Conservation (phyloP, 2,329 filamentous ascomycete genomes). For the Stylonectria norvegica region DNA sequence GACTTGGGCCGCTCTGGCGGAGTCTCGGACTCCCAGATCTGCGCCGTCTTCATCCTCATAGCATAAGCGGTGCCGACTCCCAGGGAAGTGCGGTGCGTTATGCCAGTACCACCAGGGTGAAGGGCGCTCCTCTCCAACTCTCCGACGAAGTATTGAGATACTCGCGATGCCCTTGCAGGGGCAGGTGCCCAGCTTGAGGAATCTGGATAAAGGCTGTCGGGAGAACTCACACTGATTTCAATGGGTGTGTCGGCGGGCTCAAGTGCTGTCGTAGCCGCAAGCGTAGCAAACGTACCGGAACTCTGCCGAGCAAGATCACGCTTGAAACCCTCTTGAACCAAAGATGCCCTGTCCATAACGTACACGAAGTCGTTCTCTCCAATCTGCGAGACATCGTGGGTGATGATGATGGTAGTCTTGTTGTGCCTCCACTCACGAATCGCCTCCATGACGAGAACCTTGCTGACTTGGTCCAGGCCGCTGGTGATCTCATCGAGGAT, state of each 20-base stretch:
- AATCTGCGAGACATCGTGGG: slow-evolving; percentile 82
- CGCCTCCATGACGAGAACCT: slow-evolving; percentile 65
- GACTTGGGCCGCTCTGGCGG: slow-evolving; percentile 4
- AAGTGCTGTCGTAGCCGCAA: slow-evolving; percentile 29
- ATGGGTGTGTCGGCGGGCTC: slow-evolving; percentile 5
- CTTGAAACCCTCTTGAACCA: slow-evolving; percentile 68
- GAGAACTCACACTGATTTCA: slow-evolving; percentile 16
- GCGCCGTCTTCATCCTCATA: slow-evolving; percentile 16
- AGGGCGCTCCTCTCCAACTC: slow-evolving; percentile 15
- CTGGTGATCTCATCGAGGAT: slow-evolving; percentile 89
- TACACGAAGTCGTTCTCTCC: slow-evolving; percentile 71
- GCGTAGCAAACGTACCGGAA: slow-evolving; percentile 45
- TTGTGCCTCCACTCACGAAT: slow-evolving; percentile 73
- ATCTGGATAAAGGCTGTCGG: slow-evolving; percentile 5
- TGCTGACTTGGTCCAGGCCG: slow-evolving; percentile 73
- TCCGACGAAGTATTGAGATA: slow-evolving; percentile 19
- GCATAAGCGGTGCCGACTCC: slow-evolving; percentile 19
- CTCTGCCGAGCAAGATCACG: slow-evolving; percentile 47
- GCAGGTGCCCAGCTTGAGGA: slow-evolving; percentile 7
- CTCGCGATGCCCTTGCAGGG: slow-evolving; percentile 9
- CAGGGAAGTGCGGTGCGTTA: slow-evolving; percentile 18
- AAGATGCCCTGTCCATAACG: slow-evolving; percentile 65
- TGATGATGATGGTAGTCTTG: slow-evolving; percentile 90
- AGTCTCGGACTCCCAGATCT: slow-evolving; percentile 19
- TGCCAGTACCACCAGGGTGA: slow-evolving; percentile 5